Base-by-base conservation (phyloP, 1,284 basidiomycete species). In the Cutaneotrichosporon arboriforme region DNA sequence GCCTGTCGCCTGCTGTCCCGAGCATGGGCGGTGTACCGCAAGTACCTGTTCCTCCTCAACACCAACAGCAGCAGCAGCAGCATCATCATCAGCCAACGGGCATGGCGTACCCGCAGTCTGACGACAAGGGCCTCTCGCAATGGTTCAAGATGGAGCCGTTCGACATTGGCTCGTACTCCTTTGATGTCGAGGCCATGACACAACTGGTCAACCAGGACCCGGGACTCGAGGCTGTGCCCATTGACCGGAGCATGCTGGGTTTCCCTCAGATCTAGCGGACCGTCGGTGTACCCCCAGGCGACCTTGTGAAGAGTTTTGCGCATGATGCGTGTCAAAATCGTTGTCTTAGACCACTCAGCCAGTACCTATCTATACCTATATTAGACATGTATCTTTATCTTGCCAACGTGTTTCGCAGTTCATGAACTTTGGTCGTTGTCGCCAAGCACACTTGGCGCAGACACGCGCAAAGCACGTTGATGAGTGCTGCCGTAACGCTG, bases 161-260 rank as follows among this genome's bases (percentile, higher is more conserved):
- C 51, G 59, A 65, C 46, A 62, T 67, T 40, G 44, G 43, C 35
- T 60, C 59, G 46, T 67, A 65, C 56, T 60, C 60, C 36, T 67
- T 67, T 26, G 63, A 67, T 43, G 48, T 63, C 13, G 55, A 63
- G 51, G 52, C 59, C 35, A 54, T 65, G 52, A 54, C 59, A 4
- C 52, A 57, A n/a, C 26, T 62, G 22, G 57, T 63, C 35, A 18
- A 31, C 33, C 9, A 33, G 12, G 31, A 45, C 18, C 26, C 26
- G 5, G 26, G 26, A 10, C 26, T 31, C 26, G 26, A 31, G 26
- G 26, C 26, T 10, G 26, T 45, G 33, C 43, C 33, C 21, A 50
- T 54, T 38, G 46, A 50, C 34, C 38, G 47, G 37, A 26, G 22
- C 47, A 35, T 42, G 39, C 45, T 46, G 14, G 39, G 18, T n/a